Conservation (phyloP, 106 monocot genomes). For the Acorus gramineus region DNA sequence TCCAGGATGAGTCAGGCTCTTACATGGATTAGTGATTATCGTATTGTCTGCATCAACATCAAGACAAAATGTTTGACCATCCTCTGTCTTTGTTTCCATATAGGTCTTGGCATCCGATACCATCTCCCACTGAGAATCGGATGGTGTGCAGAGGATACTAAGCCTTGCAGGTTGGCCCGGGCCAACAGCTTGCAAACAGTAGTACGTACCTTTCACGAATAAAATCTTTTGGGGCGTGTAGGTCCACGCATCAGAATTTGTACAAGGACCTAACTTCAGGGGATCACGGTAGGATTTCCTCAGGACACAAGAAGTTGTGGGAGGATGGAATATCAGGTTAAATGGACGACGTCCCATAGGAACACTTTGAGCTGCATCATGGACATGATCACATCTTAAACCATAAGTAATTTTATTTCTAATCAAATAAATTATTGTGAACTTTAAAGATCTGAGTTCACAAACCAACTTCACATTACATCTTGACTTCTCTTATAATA, state of each 20-base stretch:
- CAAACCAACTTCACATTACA: too few species aligned
- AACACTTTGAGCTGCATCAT: slow-evolving; percentile 8
- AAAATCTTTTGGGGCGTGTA: slow-evolving; percentile 32
- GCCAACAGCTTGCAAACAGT: slow-evolving; percentile 20
- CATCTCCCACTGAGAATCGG: slow-evolving; percentile 25
- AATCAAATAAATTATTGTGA: too few species aligned
- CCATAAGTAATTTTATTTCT: too few species aligned
- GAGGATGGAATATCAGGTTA: slow-evolving; percentile 25
- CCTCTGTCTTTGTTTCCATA: slow-evolving; percentile 7
- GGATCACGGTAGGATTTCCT: slow-evolving; percentile 9
- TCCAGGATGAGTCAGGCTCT: neutral
- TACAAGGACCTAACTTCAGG: slow-evolving; percentile 20
- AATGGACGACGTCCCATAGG: neutral
- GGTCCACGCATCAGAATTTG: slow-evolving; percentile 18
- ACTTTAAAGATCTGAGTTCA: too few species aligned
- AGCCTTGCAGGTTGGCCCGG: slow-evolving; percentile 18
- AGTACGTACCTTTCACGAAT: slow-evolving; percentile 27
- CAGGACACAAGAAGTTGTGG: slow-evolving; percentile 18
- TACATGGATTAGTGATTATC: slow-evolving; percentile 18
- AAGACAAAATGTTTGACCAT: slow-evolving; percentile 18
- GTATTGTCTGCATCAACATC: slow-evolving; percentile 9
- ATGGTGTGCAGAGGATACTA: slow-evolving; percentile 11
- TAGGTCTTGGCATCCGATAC: slow-evolving; percentile 10
- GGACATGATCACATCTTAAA: neutral
- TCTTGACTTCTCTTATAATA: too few species aligned